Evolutionary conservation across 148 eudicot genomes (phyloP).

Genomic region (Drosera capensis): DNA sequence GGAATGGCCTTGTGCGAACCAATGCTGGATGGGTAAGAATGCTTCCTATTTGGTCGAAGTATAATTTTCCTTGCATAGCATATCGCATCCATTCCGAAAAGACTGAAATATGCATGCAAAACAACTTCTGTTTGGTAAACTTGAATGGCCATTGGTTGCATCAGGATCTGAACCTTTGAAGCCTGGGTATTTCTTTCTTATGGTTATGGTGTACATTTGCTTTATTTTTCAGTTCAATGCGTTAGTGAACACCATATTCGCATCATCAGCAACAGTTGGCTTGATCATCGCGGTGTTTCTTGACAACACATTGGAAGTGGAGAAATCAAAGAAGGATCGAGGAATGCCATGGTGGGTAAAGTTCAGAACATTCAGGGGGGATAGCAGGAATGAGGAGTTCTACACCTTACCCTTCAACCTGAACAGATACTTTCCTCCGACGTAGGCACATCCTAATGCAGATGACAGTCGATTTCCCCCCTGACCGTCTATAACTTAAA

Average conservation of each 20-base stretch:
- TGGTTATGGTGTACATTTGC: background rate
- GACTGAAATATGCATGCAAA: background rate
- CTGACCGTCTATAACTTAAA: too few relatives aligned
- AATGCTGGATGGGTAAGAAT: conserved; percentile 93
- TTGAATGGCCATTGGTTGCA: too few relatives aligned
- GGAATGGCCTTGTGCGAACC: conserved; percentile 76
- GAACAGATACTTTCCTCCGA: conserved; percentile 96
- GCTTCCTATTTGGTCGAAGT: background rate
- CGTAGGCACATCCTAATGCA: too few relatives aligned
- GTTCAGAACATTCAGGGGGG: conserved; percentile 91
- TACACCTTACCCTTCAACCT: conserved; percentile 94
- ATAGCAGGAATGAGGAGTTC: conserved; percentile 91
- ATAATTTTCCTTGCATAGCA: background rate
- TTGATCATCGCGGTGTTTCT: conserved; percentile 80
- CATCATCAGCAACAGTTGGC: conserved; percentile 79
- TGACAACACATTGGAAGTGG: conserved; percentile 93
- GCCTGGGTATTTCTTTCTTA: background rate
- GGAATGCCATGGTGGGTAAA: conserved; percentile 99
- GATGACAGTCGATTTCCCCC: too few relatives aligned
- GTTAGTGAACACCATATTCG: conserved; percentile 70
- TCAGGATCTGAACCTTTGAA: too few relatives aligned
- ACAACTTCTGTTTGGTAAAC: too few relatives aligned
- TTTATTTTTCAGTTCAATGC: conserved; percentile 72
- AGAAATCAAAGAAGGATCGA: conserved; percentile 77
- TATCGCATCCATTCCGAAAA: background rate